Evolutionary conservation across 257 asterid genomes (phyloP).

Genomic region (Phtheirospermum japonicum): DNA sequence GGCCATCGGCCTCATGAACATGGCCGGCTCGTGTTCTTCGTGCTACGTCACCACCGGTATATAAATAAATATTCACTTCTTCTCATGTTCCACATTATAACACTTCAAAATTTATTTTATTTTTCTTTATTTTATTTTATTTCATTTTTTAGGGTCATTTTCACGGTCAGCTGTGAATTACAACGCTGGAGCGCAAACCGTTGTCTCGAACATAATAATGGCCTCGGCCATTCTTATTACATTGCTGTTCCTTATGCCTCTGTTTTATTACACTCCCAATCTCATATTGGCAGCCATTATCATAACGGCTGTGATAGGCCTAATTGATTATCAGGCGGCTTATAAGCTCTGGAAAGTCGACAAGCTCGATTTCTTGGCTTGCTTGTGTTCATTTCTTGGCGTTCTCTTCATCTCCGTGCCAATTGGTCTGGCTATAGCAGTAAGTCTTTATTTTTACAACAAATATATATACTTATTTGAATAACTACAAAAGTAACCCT

Average conservation of each 20-base stretch:
- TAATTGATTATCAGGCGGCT: constrained; percentile 80
- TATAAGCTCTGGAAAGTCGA: constrained; percentile 80
- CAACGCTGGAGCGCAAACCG: constrained; percentile 86
- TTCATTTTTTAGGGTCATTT: constrained; percentile 73
- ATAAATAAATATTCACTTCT: constrained; percentile 8
- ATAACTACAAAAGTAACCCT: not conserved
- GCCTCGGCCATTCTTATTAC: constrained; percentile 82
- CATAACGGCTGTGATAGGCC: constrained; percentile 86
- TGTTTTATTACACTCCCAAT: constrained; percentile 83
- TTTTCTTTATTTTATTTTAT: not conserved
- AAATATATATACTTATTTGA: not conserved
- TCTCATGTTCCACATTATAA: not conserved
- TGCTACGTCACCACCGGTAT: constrained; percentile 91
- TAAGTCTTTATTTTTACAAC: constrained; percentile 31
- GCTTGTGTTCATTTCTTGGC: constrained; percentile 80
- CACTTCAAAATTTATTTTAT: not conserved
- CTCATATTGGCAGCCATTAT: constrained; percentile 84
- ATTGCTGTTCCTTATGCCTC: constrained; percentile 80
- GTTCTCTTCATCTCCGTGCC: constrained; percentile 97
- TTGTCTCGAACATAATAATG: constrained; percentile 80
- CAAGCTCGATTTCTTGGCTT: constrained; percentile 85
- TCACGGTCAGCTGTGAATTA: constrained; percentile 92
- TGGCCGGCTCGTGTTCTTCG: constrained; percentile 95
- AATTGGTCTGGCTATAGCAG: constrained; percentile 89
- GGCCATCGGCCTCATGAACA: constrained; percentile 97